Evolutionary conservation across 495 filamentous ascomycete species (phyloP), one percentile per base, ranked within the genome.

Genomic region (Aspergillus diversus): DNA sequence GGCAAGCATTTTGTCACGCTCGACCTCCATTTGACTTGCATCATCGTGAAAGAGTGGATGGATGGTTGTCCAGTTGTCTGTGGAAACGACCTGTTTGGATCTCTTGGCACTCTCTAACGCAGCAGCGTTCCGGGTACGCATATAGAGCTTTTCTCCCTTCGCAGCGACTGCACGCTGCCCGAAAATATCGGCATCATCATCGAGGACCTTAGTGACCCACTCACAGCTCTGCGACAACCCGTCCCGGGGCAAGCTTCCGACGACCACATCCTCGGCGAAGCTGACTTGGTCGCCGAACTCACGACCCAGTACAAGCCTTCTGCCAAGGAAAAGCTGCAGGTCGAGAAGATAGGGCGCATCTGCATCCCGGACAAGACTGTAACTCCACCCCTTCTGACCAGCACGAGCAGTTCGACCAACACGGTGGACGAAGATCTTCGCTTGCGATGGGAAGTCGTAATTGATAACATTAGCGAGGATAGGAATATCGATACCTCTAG

Each of bases 381-480:
- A 99, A 77, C 90, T 90, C 95, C 96, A 98, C 57, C 95, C 95
- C 55, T 86, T 85, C 61, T 89, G 89, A 7, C 96, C 96, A 48
- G 95, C 95, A 83, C 95, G 86, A 31, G 95, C 95, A 12, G 95
- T 98, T 72, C 95, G 86, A 64, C 95, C 95, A 33, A 99, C 96
- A 68, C 95, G 89, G 74, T 99, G 95, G 61, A 99, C 89, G 67
- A 94, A 98, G 16, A 98, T 87, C 74, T 99, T 99, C 31, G 95
- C 93, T 68, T 98, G 94, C 5, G 94, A 89, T 4, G 95, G 95
- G 69, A 99, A 98, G 65, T 98, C 92, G 80, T 96, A 99, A 80
- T 99, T 98, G 78, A 99, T 95, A 55, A 98, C 95, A 71, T 99
- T 97, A 46, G 92, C 93, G 11, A 99, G 86, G 35, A 96, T 81